Percentiles rank a stretch among this genome's conserved stretches.
Evolutionary conservation across 1,139 yeast species (phyloP).

Genomic region (Nakaseomyces kungkrabaensis): DNA sequence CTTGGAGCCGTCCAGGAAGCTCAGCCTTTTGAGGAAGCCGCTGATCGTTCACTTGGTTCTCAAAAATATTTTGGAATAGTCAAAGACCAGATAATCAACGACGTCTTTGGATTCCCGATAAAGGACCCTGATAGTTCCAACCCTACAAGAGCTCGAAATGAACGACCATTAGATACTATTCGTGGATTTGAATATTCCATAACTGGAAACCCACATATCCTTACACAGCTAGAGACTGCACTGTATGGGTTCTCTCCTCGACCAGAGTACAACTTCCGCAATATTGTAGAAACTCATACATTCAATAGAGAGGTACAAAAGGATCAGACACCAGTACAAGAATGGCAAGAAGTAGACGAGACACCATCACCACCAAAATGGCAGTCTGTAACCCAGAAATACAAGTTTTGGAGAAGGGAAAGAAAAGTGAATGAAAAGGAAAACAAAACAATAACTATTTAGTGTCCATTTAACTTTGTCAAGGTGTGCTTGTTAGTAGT

Average conservation of each 20-base stretch:
- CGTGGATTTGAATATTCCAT: constrained; percentile 86
- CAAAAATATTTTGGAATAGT: constrained; percentile 21
- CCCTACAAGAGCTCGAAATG: constrained; percentile 86
- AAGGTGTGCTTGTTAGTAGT: too few species aligned
- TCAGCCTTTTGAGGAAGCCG: constrained; percentile 86
- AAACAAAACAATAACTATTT: too few species aligned
- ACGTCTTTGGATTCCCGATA: constrained; percentile 76
- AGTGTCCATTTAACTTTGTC: too few species aligned
- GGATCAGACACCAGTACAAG: background rate
- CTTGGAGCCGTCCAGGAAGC: constrained; percentile 86
- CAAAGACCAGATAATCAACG: constrained; percentile 39
- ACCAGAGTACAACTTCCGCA: constrained; percentile 29
- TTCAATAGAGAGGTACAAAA: background rate
- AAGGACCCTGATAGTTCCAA: constrained; percentile 72
- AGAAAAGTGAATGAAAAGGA: too few species aligned
- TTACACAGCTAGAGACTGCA: constrained; percentile 70
- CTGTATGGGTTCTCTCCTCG: constrained; percentile 72
- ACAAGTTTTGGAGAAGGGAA: too few species aligned
- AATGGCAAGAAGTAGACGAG: background rate
- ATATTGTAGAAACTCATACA: constrained; percentile 30
- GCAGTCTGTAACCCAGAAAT: background rate
- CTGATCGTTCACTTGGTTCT: constrained; percentile 11
- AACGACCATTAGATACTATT: constrained; percentile 92
- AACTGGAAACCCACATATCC: constrained; percentile 70
- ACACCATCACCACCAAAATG: background rate